Conservation (phyloP, 139 green algal genomes). For the Trebouxia sp. region DNA sequence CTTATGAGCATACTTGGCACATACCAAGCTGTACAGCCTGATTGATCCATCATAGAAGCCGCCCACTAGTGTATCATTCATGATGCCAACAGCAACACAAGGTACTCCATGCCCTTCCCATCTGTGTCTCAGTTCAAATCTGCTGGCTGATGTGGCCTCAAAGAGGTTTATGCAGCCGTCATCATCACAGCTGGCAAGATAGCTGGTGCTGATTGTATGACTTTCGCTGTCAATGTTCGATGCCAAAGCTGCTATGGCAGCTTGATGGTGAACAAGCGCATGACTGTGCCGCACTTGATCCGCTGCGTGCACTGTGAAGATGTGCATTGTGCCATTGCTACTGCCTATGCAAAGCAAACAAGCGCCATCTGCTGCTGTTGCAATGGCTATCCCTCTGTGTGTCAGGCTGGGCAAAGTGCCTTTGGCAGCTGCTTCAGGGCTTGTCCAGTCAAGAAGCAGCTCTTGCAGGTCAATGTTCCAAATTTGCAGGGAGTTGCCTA, state of each 20-base stretch:
- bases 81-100: neutral
- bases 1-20: no score
- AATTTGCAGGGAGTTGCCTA: neutral
- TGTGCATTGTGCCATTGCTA: neutral
- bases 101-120: conserved; percentile 12
- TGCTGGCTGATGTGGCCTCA: neutral
- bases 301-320: neutral
- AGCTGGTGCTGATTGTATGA: neutral
- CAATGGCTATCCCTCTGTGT: neutral
- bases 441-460: neutral
- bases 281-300: neutral
- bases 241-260: conserved; percentile 2
- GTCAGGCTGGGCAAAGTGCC: no score
- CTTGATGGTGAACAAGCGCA: neutral
- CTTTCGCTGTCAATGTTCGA: no score
- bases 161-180: neutral
- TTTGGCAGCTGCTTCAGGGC: neutral
- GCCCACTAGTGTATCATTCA: neutral
- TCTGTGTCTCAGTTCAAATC: neutral
- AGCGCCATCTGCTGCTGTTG: neutral
- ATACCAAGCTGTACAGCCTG: conserved; percentile 8
- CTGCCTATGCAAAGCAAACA: conserved; percentile 10
- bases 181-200: conserved; percentile 23
- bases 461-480: neutral
- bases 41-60: conserved; percentile 18